Conservation (phyloP, 106 monocot species). For the Dioscorea dumetorum region DNA sequence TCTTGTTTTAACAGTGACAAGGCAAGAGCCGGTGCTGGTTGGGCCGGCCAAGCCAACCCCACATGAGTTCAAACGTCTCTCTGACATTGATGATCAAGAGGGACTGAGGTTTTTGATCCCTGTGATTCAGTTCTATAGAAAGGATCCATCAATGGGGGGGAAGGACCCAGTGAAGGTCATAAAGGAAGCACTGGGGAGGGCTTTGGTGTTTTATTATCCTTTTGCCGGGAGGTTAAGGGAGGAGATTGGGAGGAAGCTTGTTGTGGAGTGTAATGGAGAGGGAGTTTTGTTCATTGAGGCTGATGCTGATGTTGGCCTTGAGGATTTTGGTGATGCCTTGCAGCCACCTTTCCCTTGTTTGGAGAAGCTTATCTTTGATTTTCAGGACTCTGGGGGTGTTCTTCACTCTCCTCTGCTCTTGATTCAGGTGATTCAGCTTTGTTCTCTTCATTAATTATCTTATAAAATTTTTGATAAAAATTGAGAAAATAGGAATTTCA, state of each 20-base stretch:
- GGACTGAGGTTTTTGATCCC: constrained; percentile 36
- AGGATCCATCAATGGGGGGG: not conserved
- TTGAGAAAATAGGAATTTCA: too few relatives aligned
- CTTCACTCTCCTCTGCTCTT: constrained; percentile 44
- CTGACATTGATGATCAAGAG: constrained; percentile 47
- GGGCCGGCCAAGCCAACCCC: constrained; percentile 27
- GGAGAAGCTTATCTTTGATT: constrained; percentile 44
- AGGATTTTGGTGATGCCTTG: constrained; percentile 46
- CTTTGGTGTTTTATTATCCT: constrained; percentile 65
- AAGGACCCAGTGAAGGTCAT: constrained; percentile 38
- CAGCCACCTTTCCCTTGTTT: constrained; percentile 57
- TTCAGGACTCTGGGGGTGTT: constrained; percentile 29
- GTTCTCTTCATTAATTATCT: not conserved
- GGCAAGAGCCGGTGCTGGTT: constrained; percentile 20
- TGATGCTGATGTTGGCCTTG: constrained; percentile 47
- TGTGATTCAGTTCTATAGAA: constrained; percentile 29
- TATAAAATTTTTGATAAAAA: not conserved
- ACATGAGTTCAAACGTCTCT: constrained; percentile 26
- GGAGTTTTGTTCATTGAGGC: constrained; percentile 75
- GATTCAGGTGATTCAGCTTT: constrained; percentile 32
- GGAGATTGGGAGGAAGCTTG: constrained; percentile 29
- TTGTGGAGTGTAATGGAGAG: constrained; percentile 72
- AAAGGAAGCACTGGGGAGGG: constrained; percentile 33
- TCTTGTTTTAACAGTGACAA: constrained; percentile 17
- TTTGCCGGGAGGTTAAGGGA: constrained; percentile 58